Evolutionary conservation across 2,329 filamentous ascomycete species (phyloP), one percentile per base, ranked within the genome.

Genomic region (Colletotrichum tropicale): DNA sequence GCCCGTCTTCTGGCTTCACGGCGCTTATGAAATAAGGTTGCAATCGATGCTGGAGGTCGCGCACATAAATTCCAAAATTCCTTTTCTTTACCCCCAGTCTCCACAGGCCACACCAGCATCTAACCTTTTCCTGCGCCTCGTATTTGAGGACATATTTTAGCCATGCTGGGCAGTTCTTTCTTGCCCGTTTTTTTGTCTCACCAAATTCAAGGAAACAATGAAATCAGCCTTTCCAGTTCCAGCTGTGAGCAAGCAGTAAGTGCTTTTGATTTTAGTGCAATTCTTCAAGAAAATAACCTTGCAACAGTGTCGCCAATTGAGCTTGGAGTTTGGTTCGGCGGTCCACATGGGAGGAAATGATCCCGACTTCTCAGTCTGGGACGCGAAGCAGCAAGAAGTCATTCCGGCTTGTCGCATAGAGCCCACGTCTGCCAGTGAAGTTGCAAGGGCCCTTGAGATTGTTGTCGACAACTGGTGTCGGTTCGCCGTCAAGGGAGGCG

Each of bases 61-160:
- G 6, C n/a, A 13, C 3, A 52, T 52, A 21, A 52, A 2, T 13
- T 13, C n/a, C n/a, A 52, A 13, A n/a, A 21, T 52, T 52, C 16
- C n/a, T 8, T 8, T 21, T 52, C n/a, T 52, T 52, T 24, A 21
- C 43, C 43, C 43, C 43, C 21, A 52, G 7, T 12, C 1, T 52
- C 3, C 6, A 8, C 43, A 52, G 4, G n/a, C n/a, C 18, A 43
- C 38, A n/a, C 28, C 10, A 13, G 30, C 30, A 32, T 32, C 10
- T 12, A 6, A 36, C 3, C 13, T 36, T n/a, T 15, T 43, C 5
- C 8, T 9, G 38, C 8, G 38, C 0, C 38, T 0, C 38, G 9
- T n/a, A 3, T 13, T 3, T 0, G 10, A 21, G 16, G 4, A 13
- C n/a, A 18, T 2, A 21, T 0, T 13, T 12, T 13, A 21, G 10